These are phyloP conservation scores for Neurospora sp. DNA, from an alignment of 495 filamentous ascomycete species.

Conservation along the genomic window DNA sequence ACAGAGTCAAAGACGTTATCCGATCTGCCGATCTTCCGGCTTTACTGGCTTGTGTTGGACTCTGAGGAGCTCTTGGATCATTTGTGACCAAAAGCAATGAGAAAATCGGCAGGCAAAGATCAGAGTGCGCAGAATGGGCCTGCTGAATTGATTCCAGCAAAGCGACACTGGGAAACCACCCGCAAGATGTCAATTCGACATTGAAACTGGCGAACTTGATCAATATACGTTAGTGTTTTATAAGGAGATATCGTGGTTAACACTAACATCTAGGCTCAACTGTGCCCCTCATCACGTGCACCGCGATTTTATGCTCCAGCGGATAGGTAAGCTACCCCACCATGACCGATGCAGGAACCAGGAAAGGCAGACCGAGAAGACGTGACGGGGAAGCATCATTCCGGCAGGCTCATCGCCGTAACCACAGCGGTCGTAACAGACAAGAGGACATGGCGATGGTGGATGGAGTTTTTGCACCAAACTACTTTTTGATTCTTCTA, in stretches of 20 bases:
- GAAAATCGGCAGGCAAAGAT: not conserved
- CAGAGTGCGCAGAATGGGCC: not conserved
- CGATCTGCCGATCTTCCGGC: not conserved
- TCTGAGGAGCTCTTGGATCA: not conserved
- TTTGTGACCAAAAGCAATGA: not conserved
- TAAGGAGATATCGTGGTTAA: not conserved
- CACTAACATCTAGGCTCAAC: not conserved
- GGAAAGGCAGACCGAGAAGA: not conserved
- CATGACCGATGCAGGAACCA: not conserved
- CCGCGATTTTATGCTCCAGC: not conserved
- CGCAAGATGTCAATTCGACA: not conserved
- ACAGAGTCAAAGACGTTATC: not conserved
- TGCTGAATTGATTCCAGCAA: not conserved
- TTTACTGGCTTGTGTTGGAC: not conserved
- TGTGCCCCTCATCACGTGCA: slow-evolving; percentile 13
- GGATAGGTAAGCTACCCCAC: not conserved
- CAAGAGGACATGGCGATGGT: not conserved
- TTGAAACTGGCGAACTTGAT: too few relatives aligned
- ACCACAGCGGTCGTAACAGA: not conserved
- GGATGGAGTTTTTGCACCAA: not conserved
- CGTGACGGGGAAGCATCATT: not conserved
- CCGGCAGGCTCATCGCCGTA: not conserved
- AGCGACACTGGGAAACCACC: not conserved
- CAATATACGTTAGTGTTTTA: too few relatives aligned
- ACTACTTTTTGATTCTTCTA: not conserved